Percentiles rank a stretch among this genome's conserved stretches.
Conservation (phyloP, 2,329 filamentous ascomycete species). For the Raffaelea arxii region DNA sequence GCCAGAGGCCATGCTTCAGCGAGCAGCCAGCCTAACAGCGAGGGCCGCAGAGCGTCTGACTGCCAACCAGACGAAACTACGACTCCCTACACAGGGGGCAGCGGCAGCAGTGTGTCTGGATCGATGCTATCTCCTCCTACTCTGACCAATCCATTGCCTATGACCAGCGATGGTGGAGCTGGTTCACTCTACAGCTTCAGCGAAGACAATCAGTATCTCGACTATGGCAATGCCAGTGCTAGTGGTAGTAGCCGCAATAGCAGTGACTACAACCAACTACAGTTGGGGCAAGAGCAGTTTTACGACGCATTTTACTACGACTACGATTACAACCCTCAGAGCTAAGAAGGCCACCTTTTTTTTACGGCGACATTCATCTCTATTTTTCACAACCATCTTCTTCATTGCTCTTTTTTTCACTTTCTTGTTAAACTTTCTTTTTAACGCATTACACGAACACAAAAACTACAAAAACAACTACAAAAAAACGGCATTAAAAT, state of each 20-base stretch:
- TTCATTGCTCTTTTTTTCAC: too few species aligned
- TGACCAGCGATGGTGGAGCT: background rate
- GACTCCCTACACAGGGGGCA: conserved; percentile 3
- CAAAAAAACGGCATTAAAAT: too few species aligned
- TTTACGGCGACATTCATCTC: too few species aligned
- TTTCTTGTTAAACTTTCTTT: too few species aligned
- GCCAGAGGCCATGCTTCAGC: conserved; percentile 39
- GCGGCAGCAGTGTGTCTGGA: background rate
- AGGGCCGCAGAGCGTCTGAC: conserved; percentile 26
- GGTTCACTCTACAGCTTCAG: conserved; percentile 5
- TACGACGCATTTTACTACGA: conserved; percentile 12
- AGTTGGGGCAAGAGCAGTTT: conserved; percentile 2
- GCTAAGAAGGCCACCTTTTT: too few species aligned
- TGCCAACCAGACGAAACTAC: conserved; percentile 26
- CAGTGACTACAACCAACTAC: conserved; percentile 7
- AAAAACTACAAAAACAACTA: too few species aligned
- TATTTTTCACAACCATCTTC: too few species aligned
- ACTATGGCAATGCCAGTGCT: conserved; percentile 2
- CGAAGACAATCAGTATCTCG: conserved; percentile 1
- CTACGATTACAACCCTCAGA: conserved; percentile 7
- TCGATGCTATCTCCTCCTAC: background rate
- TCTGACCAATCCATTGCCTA: background rate
- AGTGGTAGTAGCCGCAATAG: conserved; percentile 9
- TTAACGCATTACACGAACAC: too few species aligned
- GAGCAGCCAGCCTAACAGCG: conserved; percentile 26